Conservation (phyloP, 2,329 filamentous ascomycete genomes). For the Sporothrix dimorphospora region DNA sequence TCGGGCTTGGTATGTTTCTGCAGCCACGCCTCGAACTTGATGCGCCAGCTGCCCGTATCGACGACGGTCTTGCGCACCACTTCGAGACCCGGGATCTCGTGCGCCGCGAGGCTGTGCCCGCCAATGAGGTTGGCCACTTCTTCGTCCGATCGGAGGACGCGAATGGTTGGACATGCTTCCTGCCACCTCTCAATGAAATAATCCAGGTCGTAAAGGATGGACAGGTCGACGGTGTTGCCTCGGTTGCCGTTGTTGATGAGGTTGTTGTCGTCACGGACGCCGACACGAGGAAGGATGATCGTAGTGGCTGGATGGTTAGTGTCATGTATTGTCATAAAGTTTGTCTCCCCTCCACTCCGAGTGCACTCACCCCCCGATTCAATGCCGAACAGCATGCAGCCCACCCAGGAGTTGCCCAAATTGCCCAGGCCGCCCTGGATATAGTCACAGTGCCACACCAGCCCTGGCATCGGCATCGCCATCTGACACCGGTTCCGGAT, state of each 20-base stretch:
- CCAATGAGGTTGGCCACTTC: conserved; percentile 16
- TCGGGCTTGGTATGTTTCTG: background rate
- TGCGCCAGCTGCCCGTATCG: conserved; percentile 33
- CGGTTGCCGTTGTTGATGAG: conserved; percentile 30
- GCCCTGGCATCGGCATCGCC: conserved; percentile 40
- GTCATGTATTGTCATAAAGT: background rate
- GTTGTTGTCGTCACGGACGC: conserved; percentile 34
- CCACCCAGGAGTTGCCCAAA: conserved; percentile 42
- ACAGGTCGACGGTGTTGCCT: conserved; percentile 26
- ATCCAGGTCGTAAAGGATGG: conserved; percentile 28
- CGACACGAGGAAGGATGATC: conserved; percentile 33
- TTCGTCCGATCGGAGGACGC: conserved; percentile 27
- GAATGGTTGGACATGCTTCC: conserved; percentile 31
- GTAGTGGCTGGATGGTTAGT: conserved; percentile 29
- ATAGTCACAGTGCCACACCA: conserved; percentile 44
- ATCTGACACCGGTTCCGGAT: conserved; percentile 37
- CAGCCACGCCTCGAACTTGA: conserved; percentile 33
- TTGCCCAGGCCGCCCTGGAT: conserved; percentile 46
- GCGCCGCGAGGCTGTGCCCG: background rate
- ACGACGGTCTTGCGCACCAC: conserved; percentile 30
- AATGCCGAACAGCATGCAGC: conserved; percentile 44
- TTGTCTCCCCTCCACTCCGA: background rate
- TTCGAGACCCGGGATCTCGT: background rate
- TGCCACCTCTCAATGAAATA: conserved; percentile 30
- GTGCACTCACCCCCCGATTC: conserved; percentile 33